Evolutionary conservation across 805 yeast species (phyloP).

Genomic region (Candida suzukii): DNA sequence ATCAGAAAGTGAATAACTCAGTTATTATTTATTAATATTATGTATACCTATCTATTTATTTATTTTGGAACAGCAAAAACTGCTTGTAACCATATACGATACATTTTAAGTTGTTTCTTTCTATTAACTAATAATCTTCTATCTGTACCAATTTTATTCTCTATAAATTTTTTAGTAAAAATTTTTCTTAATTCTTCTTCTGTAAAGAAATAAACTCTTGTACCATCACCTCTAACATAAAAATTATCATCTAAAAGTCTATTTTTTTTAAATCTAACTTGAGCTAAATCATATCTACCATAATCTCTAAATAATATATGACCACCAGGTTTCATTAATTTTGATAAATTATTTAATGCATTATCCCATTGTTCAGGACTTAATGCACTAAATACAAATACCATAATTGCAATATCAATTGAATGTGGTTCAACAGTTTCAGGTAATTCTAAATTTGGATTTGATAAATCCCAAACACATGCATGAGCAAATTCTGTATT

Average conservation of each 20-base stretch:
- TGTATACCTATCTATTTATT: not conserved
- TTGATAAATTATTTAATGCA: slow-evolving; percentile 66
- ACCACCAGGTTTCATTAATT: slow-evolving; percentile 88
- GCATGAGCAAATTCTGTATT: slow-evolving; percentile 62
- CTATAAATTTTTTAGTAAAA: slow-evolving; percentile 59
- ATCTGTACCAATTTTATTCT: slow-evolving; percentile 78
- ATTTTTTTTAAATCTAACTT: slow-evolving; percentile 84
- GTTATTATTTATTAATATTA: not conserved
- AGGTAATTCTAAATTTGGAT: slow-evolving; percentile 66
- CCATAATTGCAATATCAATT: slow-evolving; percentile 89
- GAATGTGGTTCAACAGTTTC: slow-evolving; percentile 76
- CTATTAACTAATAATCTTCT: slow-evolving; percentile 86
- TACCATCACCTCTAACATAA: slow-evolving; percentile 96
- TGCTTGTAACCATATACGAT: slow-evolving; percentile 94
- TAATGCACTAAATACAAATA: slow-evolving; percentile 88
- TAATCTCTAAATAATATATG: slow-evolving; percentile 85
- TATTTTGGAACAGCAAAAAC: slow-evolving; percentile 45
- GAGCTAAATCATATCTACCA: slow-evolving; percentile 94
- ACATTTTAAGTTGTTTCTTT: slow-evolving; percentile 90
- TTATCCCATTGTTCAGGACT: slow-evolving; percentile 86
- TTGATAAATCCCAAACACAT: slow-evolving; percentile 93
- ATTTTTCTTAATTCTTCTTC: slow-evolving; percentile 82
- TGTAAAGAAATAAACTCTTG: slow-evolving; percentile 93
- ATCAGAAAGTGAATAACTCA: no score
- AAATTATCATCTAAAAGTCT: slow-evolving; percentile 86